These are phyloP conservation scores for Thalassiosira hispida DNA, from an alignment of 352 stramenopile genomes.

Conservation along the genomic window DNA sequence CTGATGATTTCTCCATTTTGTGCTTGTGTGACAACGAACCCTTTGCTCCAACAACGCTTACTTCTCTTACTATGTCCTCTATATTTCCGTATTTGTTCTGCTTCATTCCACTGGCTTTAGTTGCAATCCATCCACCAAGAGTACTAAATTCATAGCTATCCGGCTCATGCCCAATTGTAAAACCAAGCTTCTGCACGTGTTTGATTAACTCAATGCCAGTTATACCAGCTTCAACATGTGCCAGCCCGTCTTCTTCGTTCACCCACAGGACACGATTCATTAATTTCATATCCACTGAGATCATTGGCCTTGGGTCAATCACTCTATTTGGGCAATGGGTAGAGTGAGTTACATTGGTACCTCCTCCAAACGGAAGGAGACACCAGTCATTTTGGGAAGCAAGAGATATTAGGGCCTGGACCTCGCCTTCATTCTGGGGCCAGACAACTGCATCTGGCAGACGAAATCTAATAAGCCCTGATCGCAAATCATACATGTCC, in stretches of 20 bases:
- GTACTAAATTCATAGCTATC: slow-evolving; percentile 94
- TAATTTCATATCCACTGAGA: slow-evolving; percentile 92
- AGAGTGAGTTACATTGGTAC: slow-evolving; percentile 89
- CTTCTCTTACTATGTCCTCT: slow-evolving; percentile 90
- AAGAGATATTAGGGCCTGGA: slow-evolving; percentile 87
- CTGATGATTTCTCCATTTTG: slow-evolving; percentile 36
- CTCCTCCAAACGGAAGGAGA: slow-evolving; percentile 93
- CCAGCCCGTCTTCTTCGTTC: slow-evolving; percentile 88
- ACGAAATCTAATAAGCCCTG: slow-evolving; percentile 63
- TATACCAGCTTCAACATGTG: slow-evolving; percentile 90
- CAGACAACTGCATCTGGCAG: slow-evolving; percentile 92
- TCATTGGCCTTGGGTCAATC: slow-evolving; percentile 88
- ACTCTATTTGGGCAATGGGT: slow-evolving; percentile 75
- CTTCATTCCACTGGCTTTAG: slow-evolving; percentile 93
- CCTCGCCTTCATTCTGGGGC: slow-evolving; percentile 87
- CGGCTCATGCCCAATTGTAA: slow-evolving; percentile 91
- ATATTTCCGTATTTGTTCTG: slow-evolving; percentile 95
- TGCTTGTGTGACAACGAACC: slow-evolving; percentile 65
- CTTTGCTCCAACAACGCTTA: slow-evolving; percentile 66
- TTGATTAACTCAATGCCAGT: slow-evolving; percentile 90
- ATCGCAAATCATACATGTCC: slow-evolving; percentile 84
- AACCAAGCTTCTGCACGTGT: slow-evolving; percentile 86
- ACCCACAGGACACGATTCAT: slow-evolving; percentile 87
- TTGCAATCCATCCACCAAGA: slow-evolving; percentile 92
- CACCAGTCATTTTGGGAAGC: slow-evolving; percentile 86